Evolutionary conservation across 2,329 filamentous ascomycete species (phyloP).

Genomic region (Xylaria multiplex): DNA sequence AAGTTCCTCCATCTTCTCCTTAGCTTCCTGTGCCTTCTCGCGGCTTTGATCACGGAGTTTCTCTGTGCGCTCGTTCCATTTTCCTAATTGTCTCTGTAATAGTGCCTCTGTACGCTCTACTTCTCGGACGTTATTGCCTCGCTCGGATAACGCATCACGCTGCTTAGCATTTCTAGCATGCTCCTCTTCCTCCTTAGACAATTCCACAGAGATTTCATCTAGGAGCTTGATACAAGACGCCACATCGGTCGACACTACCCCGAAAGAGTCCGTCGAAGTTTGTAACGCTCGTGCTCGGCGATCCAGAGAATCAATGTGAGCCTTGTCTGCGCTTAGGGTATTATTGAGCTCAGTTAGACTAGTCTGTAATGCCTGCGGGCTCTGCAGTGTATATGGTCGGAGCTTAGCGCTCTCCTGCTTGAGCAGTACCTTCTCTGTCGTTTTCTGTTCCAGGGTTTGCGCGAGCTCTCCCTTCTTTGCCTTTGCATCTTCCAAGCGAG

Average conservation of each 20-base stretch:
- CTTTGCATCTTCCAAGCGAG: slow-evolving; percentile 84
- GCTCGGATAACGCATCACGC: slow-evolving; percentile 85
- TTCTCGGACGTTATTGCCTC: slow-evolving; percentile 88
- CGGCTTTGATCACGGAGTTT: slow-evolving; percentile 82
- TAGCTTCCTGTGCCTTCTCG: slow-evolving; percentile 82
- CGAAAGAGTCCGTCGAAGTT: slow-evolving; percentile 90
- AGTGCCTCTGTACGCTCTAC: slow-evolving; percentile 89
- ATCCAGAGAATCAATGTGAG: slow-evolving; percentile 87
- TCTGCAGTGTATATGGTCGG: slow-evolving; percentile 90
- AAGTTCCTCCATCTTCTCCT: slow-evolving; percentile 90
- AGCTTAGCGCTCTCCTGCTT: slow-evolving; percentile 90
- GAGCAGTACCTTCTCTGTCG: slow-evolving; percentile 73
- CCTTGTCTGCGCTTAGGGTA: slow-evolving; percentile 79
- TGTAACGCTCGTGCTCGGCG: slow-evolving; percentile 88
- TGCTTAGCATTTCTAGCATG: slow-evolving; percentile 81
- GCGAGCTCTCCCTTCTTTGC: slow-evolving; percentile 82
- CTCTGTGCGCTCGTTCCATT: slow-evolving; percentile 88
- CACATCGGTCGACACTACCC: slow-evolving; percentile 84
- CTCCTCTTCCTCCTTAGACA: slow-evolving; percentile 92
- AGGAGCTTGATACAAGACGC: slow-evolving; percentile 88
- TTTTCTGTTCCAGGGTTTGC: slow-evolving; percentile 75
- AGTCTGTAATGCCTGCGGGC: slow-evolving; percentile 82
- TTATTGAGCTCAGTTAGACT: slow-evolving; percentile 84
- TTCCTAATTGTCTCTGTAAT: slow-evolving; percentile 82
- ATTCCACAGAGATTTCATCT: slow-evolving; percentile 84